These are phyloP conservation scores for Coleophoma crateriformis DNA, from an alignment of 2,329 filamentous ascomycete species.

Conservation along the genomic window DNA sequence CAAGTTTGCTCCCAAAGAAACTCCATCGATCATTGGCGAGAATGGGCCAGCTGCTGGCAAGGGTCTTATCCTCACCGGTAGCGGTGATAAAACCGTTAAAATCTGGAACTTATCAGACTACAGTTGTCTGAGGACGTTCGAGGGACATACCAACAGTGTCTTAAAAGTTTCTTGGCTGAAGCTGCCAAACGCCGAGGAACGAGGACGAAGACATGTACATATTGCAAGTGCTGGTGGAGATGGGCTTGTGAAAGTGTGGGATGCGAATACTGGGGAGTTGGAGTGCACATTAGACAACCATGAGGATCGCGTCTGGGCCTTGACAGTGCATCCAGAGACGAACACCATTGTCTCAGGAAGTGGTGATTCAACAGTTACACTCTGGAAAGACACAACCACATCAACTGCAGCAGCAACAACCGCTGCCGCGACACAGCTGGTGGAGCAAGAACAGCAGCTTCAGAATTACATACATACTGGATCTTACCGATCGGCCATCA, in stretches of 20 bases:
- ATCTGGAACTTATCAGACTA: conserved; percentile 93
- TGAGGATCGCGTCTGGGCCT: conserved; percentile 89
- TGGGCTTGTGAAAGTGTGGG: conserved; percentile 95
- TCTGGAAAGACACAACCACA: conserved; percentile 90
- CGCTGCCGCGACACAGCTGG: conserved; percentile 68
- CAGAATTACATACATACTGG: conserved; percentile 87
- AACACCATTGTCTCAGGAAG: conserved; percentile 84
- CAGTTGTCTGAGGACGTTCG: conserved; percentile 86
- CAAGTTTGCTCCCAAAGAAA: conserved; percentile 76
- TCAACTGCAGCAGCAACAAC: conserved; percentile 72
- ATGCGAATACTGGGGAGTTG: conserved; percentile 75
- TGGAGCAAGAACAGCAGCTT: conserved; percentile 91
- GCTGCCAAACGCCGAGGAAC: conserved; percentile 39
- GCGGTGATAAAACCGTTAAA: conserved; percentile 93
- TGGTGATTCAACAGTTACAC: conserved; percentile 87
- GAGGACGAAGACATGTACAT: conserved; percentile 56
- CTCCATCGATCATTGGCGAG: conserved; percentile 67
- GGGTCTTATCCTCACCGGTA: conserved; percentile 82
- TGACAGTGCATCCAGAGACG: conserved; percentile 64
- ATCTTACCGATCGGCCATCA: conserved; percentile 90
- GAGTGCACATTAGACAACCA: conserved; percentile 95
- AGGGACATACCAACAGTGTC: conserved; percentile 93
- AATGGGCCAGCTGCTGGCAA: conserved; percentile 69
- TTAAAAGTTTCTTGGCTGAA: conserved; percentile 88
- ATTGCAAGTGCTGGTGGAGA: conserved; percentile 88